Percentiles rank a stretch among this genome's conserved stretches.
Conservation (phyloP, 164 flowering plant genomes). For the Houttuynia cordata region DNA sequence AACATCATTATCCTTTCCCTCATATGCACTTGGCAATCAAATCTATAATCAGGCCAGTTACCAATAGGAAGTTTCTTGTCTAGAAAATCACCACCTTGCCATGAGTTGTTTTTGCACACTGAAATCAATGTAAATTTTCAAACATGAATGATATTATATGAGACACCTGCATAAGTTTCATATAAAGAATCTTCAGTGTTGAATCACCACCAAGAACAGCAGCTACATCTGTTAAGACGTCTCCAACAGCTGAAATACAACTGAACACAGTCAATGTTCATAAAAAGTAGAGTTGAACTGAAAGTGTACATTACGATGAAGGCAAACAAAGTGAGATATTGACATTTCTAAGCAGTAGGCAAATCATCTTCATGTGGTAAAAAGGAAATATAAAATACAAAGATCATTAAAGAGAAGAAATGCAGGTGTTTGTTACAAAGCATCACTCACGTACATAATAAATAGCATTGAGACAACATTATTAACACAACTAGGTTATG, state of each 20-base stretch:
- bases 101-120: not conserved
- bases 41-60: no score
- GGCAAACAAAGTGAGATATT: not conserved
- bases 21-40: no score
- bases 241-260: slow-evolving; percentile 59
- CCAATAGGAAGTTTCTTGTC: not conserved
- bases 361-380: no score
- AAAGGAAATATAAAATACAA: no score
- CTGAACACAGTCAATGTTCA: not conserved
- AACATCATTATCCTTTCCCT: no score
- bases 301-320: not conserved
- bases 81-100: not conserved
- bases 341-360: no score
- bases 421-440: no score
- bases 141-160: not conserved
- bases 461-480: no score
- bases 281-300: not conserved
- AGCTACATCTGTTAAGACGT: slow-evolving; percentile 87
- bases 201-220: slow-evolving; percentile 87
- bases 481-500: no score
- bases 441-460: no score
- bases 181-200: slow-evolving; percentile 65
- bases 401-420: no score
- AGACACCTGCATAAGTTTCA: slow-evolving; percentile 78
- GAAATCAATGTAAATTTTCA: not conserved